Conservation (phyloP, 2,329 filamentous ascomycete genomes). For the Apiospora pterosperma region DNA sequence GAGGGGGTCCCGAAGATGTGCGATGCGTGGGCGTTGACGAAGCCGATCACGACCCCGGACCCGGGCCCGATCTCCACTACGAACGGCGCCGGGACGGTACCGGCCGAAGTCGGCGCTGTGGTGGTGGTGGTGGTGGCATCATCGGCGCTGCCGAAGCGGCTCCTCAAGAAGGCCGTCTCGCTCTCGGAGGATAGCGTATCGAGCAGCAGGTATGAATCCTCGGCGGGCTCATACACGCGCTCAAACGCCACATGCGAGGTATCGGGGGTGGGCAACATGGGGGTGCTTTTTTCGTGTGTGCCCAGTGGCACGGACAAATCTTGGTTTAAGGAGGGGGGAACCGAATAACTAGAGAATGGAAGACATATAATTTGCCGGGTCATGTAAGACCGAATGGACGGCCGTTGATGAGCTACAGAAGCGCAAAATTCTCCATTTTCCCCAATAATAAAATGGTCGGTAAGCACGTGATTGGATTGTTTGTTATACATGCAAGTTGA, state of each 20-base stretch:
- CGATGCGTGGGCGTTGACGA: constrained; percentile 72
- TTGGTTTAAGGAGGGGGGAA: background rate
- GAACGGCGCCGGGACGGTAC: constrained; percentile 45
- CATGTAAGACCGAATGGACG: background rate
- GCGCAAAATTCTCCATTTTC: background rate
- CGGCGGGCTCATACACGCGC: constrained; percentile 89
- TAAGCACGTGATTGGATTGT: background rate
- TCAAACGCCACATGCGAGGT: constrained; percentile 89
- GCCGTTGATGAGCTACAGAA: background rate
- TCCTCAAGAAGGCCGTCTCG: constrained; percentile 66
- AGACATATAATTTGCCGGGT: background rate
- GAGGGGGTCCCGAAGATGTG: constrained; percentile 69
- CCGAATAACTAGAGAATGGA: background rate
- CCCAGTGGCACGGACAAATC: background rate
- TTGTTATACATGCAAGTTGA: background rate
- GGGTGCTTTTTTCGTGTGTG: constrained; percentile 5
- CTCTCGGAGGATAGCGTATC: constrained; percentile 76
- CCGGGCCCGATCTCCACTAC: constrained; percentile 86
- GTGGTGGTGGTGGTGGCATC: constrained; percentile 8
- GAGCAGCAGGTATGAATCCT: constrained; percentile 92
- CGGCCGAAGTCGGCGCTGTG: constrained; percentile 19
- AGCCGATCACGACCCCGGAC: constrained; percentile 90
- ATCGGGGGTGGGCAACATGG: constrained; percentile 89
- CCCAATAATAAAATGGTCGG: background rate
- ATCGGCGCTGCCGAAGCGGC: constrained; percentile 48